Evolutionary conservation across 1,284 basidiomycete genomes (phyloP).

Genomic region (Ceratobasidium sp.): DNA sequence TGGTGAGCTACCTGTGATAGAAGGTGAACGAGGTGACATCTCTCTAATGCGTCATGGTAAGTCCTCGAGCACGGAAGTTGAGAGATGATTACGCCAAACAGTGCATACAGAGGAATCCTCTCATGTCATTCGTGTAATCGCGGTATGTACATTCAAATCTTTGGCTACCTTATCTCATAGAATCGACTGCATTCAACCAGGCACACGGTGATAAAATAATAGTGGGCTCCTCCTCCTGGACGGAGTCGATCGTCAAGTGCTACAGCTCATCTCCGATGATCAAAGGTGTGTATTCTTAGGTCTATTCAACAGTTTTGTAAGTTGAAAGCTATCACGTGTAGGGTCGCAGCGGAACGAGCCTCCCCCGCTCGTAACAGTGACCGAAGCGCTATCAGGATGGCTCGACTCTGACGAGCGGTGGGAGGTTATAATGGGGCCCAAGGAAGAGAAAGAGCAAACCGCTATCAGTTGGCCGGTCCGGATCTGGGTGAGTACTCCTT

Average conservation of each 20-base stretch:
- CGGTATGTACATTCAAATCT: neutral
- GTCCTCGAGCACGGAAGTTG: neutral
- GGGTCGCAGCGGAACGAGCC: no score
- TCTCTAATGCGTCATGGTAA: constrained; percentile 10
- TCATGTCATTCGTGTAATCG: neutral
- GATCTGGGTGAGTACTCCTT: neutral
- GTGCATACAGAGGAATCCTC: neutral
- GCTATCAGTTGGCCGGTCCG: neutral
- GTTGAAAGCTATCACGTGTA: no score
- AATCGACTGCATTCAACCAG: neutral
- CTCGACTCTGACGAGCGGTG: neutral
- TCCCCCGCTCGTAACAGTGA: neutral
- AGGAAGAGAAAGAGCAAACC: neutral
- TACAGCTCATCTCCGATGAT: neutral
- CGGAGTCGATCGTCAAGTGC: neutral
- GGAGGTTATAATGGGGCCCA: neutral
- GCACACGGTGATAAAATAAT: neutral
- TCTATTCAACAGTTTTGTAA: no score
- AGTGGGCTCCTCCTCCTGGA: neutral
- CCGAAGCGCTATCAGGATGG: neutral
- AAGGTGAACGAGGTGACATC: neutral
- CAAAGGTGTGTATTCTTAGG: neutral
- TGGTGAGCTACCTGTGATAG: neutral
- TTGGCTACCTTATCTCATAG: neutral
- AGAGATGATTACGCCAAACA: neutral